These are phyloP conservation scores for Coemansia sp. DNA, from an alignment of 192 early-diverging fungal species.

Conservation along the genomic window DNA sequence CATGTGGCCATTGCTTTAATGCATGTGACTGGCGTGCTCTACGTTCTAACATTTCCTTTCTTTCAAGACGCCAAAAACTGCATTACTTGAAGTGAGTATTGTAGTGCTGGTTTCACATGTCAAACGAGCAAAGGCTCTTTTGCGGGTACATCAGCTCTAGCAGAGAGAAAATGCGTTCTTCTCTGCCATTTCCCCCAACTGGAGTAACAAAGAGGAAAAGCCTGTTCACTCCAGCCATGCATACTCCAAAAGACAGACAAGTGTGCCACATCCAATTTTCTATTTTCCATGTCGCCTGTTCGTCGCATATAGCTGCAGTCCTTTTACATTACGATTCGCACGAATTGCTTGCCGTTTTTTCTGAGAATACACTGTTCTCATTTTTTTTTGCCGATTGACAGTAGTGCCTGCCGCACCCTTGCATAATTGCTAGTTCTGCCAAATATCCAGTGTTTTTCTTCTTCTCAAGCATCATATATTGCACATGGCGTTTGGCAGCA, in stretches of 20 bases:
- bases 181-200: not conserved
- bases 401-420: too few species aligned
- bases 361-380: too few species aligned
- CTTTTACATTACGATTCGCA: not conserved
- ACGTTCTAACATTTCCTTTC: not conserved
- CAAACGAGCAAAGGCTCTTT: not conserved
- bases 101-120: not conserved
- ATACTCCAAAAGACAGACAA: not conserved
- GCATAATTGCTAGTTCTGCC: too few species aligned
- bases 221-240: slow-evolving; percentile 9
- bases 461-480: too few species aligned
- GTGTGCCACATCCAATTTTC: not conserved
- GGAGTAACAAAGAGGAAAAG: not conserved
- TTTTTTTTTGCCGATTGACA: too few species aligned
- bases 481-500: too few species aligned
- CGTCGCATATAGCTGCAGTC: not conserved
- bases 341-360: not conserved
- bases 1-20: slow-evolving; percentile 4
- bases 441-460: too few species aligned
- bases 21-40: slow-evolving; percentile 3
- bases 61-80: not conserved
- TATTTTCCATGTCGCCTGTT: not conserved
- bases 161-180: not conserved
- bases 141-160: not conserved
- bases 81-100: not conserved